Percentiles rank a stretch among this genome's conserved stretches.
phyloP scores from a whole-genome alignment of 345 rosid species.

The Syzygium grande region DNA sequence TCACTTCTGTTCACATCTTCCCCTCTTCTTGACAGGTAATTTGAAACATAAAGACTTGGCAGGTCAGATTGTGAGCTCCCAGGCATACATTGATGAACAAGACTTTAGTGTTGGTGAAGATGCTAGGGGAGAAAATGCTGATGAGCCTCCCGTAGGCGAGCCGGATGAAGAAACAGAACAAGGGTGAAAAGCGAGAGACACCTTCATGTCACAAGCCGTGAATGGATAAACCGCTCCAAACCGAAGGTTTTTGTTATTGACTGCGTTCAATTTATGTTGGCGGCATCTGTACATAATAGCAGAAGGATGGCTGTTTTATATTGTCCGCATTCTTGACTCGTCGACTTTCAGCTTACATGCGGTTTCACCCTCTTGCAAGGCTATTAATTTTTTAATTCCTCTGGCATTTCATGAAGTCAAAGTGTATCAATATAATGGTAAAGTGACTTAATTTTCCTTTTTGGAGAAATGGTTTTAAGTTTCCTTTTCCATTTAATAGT shows the following conservation, averaged over 20 bases:
- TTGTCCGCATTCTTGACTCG: background rate
- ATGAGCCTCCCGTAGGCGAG: constrained; percentile 13
- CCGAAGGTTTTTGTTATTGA: background rate
- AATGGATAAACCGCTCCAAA: background rate
- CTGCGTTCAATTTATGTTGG: background rate
- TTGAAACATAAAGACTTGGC: constrained; percentile 80
- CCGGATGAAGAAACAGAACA: constrained; percentile 9
- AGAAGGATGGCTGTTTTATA: background rate
- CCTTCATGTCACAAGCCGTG: background rate
- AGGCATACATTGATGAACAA: constrained; percentile 50
- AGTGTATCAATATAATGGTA: background rate
- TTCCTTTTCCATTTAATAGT: background rate
- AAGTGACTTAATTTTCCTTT: background rate
- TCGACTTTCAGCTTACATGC: background rate
- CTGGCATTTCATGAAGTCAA: background rate
- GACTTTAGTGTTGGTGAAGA: constrained; percentile 26
- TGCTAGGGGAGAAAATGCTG: constrained; percentile 15
- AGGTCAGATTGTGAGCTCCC: constrained; percentile 84
- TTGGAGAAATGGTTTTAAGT: background rate
- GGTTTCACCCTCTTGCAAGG: background rate
- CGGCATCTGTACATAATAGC: background rate
- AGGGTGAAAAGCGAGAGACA: background rate
- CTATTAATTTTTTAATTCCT: background rate
- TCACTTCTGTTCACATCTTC: background rate
- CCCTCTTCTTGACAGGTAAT: constrained; percentile 42